Evolutionary conservation across 768 basidiomycete genomes (phyloP).

Genomic region (Exidia glandulosa): DNA sequence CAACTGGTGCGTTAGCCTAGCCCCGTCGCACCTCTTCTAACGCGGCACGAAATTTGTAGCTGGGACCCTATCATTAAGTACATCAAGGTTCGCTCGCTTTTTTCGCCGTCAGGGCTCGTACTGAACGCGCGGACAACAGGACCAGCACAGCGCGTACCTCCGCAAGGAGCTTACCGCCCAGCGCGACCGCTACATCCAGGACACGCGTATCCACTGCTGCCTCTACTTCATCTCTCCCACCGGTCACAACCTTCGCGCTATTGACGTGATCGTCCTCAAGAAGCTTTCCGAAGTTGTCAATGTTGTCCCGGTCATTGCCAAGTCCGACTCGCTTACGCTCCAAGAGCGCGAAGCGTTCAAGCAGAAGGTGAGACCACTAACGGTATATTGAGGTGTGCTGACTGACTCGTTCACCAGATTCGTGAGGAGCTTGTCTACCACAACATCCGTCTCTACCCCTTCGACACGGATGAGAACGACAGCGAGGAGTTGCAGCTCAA

Average conservation of each 20-base stretch:
- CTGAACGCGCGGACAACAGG: conserved; percentile 23
- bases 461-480: conserved; percentile 92
- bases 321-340: conserved; percentile 86
- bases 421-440: conserved; percentile 84
- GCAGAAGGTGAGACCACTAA: conserved; percentile 43
- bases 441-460: conserved; percentile 92
- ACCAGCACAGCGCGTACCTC: conserved; percentile 97
- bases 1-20: conserved; percentile 52
- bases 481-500: conserved; percentile 88
- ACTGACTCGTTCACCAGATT: conserved; percentile 44
- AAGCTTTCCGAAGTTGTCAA: conserved; percentile 98
- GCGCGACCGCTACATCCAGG: conserved; percentile 96
- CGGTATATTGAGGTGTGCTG: background rate
- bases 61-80: conserved; percentile 99
- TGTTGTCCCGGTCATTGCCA: conserved; percentile 98
- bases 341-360: conserved; percentile 94
- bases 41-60: conserved; percentile 29
- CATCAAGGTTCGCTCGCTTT: conserved; percentile 46
- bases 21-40: background rate
- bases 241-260: conserved; percentile 91
- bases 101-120: background rate
- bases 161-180: conserved; percentile 98
- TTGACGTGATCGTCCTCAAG: conserved; percentile 98
- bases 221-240: conserved; percentile 98
- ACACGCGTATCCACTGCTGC: conserved; percentile 97